A percentile compares a stretch with the other conserved stretches of the same genome.
Evolutionary conservation across 2,329 filamentous ascomycete genomes (phyloP).

Genomic region (Penicillium expansum): DNA sequence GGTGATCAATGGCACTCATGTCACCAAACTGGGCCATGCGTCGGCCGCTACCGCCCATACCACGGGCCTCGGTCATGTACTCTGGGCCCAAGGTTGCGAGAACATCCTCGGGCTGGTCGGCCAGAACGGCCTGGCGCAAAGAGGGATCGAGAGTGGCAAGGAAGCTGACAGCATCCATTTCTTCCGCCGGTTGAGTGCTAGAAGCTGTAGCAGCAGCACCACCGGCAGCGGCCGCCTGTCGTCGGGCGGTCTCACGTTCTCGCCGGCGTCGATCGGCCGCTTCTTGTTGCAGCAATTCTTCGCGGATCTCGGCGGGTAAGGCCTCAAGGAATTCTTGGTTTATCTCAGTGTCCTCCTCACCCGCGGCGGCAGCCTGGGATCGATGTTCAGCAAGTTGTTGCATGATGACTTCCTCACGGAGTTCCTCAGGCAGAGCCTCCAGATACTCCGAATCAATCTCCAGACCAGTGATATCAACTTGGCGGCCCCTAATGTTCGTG

Average conservation of each 20-base stretch:
- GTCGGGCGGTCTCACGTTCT: constrained; percentile 76
- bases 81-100: constrained; percentile 81
- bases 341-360: constrained; percentile 65
- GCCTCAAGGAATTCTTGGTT: constrained; percentile 93
- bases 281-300: constrained; percentile 89
- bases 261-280: constrained; percentile 82
- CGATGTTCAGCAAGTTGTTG: constrained; percentile 81
- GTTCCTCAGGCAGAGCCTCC: constrained; percentile 93
- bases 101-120: constrained; percentile 88
- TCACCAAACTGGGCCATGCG: constrained; percentile 55
- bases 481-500: constrained; percentile 79
- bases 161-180: constrained; percentile 93
- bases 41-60: constrained; percentile 59
- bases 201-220: constrained; percentile 31
- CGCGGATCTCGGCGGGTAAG: constrained; percentile 81
- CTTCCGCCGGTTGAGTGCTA: constrained; percentile 57
- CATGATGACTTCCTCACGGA: constrained; percentile 93
- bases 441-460: constrained; percentile 94
- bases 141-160: constrained; percentile 82
- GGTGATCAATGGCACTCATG: constrained; percentile 39
- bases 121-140: constrained; percentile 79
- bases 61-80: constrained; percentile 80
- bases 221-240: constrained; percentile 52
- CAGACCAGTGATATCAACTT: constrained; percentile 89
- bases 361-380: constrained; percentile 67